Base-by-base conservation (phyloP, 495 filamentous ascomycete genomes). In the Trichoderma orchidacearum region DNA sequence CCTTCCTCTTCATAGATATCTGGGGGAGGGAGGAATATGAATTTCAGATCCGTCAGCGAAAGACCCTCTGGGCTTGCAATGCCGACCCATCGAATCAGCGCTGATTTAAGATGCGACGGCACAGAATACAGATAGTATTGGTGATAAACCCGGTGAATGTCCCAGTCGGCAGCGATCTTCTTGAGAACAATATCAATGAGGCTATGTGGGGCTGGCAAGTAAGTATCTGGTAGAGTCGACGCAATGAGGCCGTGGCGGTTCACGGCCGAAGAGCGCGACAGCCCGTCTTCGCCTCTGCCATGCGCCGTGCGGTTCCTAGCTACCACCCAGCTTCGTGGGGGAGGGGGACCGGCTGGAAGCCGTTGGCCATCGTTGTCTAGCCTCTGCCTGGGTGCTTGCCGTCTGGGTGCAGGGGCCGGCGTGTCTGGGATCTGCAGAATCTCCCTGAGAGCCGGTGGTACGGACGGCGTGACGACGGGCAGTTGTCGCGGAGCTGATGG, bases 401-500 rank as follows among this genome's bases (percentile, higher is more conserved):
- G 73, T 45, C 85, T 82, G 30, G 85, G 85, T 15, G 70, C 70
- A 6, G 85, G 86, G 11, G 80, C 72, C n/a, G 83, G 81, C 28
- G 81, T 80, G 61, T 90, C 86, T 31, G 85, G 84, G 27, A 89
- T 72, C 50, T 85, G 78, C 30, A 92, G 75, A 38, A 91, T 77
- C 30, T 79, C 62, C 28, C 76, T 71, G 60, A 80, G 69, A 25
- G 67, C 62, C n/a, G 77, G 76, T 7, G 72, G 77, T 5, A 80
- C 68, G 21, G 70, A 77, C 1, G 74, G 72, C 7, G 62, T 60
- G 8, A 60, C 59, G 21, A 53, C 31, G 23, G 59, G 65, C 11
- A 12, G 57, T 57, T 48, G 64, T 60, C 48, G 61, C 60, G 41
- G 56, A 29, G 32, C 54, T 41, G 13, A 58, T 60, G 60, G 59